Evolutionary conservation across 345 rosid genomes (phyloP), one percentile per base, ranked within the genome.

Genomic region (Rhodamnia argentea): DNA sequence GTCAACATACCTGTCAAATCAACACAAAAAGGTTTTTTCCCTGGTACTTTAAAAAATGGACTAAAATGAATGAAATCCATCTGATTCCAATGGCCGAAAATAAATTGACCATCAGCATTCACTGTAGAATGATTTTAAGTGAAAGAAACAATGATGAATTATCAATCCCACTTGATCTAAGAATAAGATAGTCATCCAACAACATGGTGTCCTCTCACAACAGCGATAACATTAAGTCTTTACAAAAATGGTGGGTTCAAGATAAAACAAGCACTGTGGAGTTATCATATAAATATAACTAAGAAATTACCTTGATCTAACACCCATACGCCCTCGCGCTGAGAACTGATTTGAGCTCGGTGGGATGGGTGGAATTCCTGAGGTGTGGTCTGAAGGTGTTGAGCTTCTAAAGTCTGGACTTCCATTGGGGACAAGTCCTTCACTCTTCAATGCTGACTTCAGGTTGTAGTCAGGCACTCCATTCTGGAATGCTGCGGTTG

Each of bases 311-410:
- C 99, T 97, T 84, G 99, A 88, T 44, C 99, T 93, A 86, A 96
- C 95, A 87, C 98, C 98, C 93, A 90, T 92, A 20, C 96, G 94
- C 54, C 98, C 98, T 86, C 97, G 99, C 82, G 97, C 97, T 32
- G 98, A 94, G 87, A 96, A 97, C 82, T 96, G 99, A 91, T 95
- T 97, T 78, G 96, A 90, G 88, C 91, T 84, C 10, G 92, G 89
- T 52, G 99, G 97, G 88, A 96, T 91, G 32, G 99, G 99, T 40
- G 99, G 99, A 76, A 93, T 93, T 85, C 97, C 99, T 5, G 92
- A 90, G 82, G 90, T 74, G 88, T 88, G 93, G n/a, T 94, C 98
- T 40, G 90, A 54, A 55, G 91, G 84, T 84, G 91, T 29, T 60
- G 94, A 88, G 86, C 93, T 90, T 88, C 85, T 89, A 84, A 90